phyloP scores from a whole-genome alignment of 169 alveolate species.

The Plasmodium ovale region DNA sequence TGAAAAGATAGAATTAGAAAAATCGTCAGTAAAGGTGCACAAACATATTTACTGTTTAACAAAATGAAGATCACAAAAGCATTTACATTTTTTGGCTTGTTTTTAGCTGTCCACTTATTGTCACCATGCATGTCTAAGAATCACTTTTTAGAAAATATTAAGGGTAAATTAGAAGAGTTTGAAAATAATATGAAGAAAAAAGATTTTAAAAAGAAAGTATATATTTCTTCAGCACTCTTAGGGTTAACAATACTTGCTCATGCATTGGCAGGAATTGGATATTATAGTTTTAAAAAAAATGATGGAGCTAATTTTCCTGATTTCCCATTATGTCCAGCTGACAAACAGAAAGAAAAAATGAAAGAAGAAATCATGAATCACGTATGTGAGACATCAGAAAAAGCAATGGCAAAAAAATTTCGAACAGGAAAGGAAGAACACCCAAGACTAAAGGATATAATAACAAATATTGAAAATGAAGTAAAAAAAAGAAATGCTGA shows the following conservation, averaged over 20 bases:
- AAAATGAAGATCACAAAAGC: conserved; percentile 29
- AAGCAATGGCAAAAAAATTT: conserved; percentile 17
- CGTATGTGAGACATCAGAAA: neutral
- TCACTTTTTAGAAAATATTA: neutral
- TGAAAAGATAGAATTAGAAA: too few relatives aligned
- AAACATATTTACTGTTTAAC: too few relatives aligned
- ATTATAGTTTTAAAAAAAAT: conserved; percentile 17
- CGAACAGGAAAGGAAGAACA: neutral
- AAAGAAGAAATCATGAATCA: conserved; percentile 3
- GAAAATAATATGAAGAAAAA: conserved; percentile 27
- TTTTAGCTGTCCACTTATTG: neutral
- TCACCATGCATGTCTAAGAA: conserved; percentile 27
- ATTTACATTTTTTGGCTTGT: neutral
- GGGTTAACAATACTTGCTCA: conserved; percentile 30
- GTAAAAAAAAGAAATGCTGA: conserved; percentile 16
- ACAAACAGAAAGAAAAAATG: neutral
- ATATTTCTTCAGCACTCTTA: conserved; percentile 6
- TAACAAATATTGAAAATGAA: conserved; percentile 25
- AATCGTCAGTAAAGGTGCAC: too few relatives aligned
- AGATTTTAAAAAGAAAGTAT: conserved; percentile 16
- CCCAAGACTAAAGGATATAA: conserved; percentile 16
- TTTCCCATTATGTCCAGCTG: neutral
- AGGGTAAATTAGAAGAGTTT: neutral
- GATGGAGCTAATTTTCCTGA: neutral
- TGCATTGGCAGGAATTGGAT: conserved; percentile 17